Conservation (phyloP, 306 rosid species). For the Acacia crassicarpa region DNA sequence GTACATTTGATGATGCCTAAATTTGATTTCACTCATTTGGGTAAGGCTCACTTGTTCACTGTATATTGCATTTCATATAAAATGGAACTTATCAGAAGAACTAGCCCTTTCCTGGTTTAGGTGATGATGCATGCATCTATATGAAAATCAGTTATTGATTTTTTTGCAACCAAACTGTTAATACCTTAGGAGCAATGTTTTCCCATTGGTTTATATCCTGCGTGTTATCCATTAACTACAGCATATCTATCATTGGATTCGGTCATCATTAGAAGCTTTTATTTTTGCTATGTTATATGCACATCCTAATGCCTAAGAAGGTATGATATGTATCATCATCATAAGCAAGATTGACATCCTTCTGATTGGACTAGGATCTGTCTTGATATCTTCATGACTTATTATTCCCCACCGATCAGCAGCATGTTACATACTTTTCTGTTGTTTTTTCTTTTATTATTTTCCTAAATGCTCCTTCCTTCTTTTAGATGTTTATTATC, state of each 20-base stretch:
- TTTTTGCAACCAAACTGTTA: not conserved
- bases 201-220: not conserved
- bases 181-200: not conserved
- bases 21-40: not conserved
- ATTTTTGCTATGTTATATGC: not conserved
- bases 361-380: slow-evolving; percentile 9
- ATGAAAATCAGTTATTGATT: not conserved
- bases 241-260: not conserved
- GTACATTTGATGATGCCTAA: not conserved
- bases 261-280: not conserved
- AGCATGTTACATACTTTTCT: slow-evolving; percentile 25
- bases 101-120: not conserved
- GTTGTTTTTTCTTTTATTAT: not conserved
- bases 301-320: not conserved
- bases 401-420: slow-evolving; percentile 13
- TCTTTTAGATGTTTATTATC: slow-evolving; percentile 29
- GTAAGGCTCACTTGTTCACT: not conserved
- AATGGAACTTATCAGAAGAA: not conserved
- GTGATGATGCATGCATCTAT: not conserved
- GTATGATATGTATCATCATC: slow-evolving; percentile 4
- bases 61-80: not conserved
- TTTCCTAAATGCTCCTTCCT: slow-evolving; percentile 13
- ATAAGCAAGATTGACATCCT: slow-evolving; percentile 7
- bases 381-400: slow-evolving; percentile 15
- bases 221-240: not conserved